Base-by-base conservation (phyloP, 2,329 filamentous ascomycete species). In the Alternaria novae-zelandiae region DNA sequence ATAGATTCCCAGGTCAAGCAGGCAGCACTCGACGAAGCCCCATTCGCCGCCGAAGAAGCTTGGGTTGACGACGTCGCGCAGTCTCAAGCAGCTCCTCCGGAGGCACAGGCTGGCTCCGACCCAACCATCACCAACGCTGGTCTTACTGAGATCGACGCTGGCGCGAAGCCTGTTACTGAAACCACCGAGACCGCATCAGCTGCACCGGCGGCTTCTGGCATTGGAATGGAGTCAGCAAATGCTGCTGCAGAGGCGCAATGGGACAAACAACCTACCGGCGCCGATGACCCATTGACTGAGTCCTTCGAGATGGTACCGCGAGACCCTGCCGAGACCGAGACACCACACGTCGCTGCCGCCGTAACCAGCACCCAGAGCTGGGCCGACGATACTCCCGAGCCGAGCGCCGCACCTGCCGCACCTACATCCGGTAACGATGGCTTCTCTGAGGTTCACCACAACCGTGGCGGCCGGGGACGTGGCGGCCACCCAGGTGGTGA, bases 301-400 rank as follows among this genome's bases (percentile, higher is more conserved):
- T 87, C 85, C 57, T 96, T 92, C 88, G 90, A 96, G 64, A 88
- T 93, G 78, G 84, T 92, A 47, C 88, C 92, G 55, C 88, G 90
- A 60, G 88, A 94, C 74, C 86, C 90, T 50, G 82, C 88, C 55
- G 93, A 96, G 84, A 90, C 91, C 6, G 92, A 96, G 65, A 88
- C 86, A 41, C 88, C 88, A 41, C 78, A 88, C 45, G 82, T 85
- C 50, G 67, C 77, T 20, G 79, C 80, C 13, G 75, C 80, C 20
- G 87, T 88, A 25, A 88, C 87, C n/a, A 87, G 89, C 50, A 88
- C 87, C 7, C 89, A 91, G 75, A 93, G 90, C 73, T 96, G 92
- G 92, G 92, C 92, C 25, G 93, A 97, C 73, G 92, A 96, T 64
- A 87, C 91, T 21, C 72, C 74, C 12, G 77, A 78, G 36, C 73